Base-by-base conservation (phyloP, 345 rosid species). In the Physaria fendleri region DNA sequence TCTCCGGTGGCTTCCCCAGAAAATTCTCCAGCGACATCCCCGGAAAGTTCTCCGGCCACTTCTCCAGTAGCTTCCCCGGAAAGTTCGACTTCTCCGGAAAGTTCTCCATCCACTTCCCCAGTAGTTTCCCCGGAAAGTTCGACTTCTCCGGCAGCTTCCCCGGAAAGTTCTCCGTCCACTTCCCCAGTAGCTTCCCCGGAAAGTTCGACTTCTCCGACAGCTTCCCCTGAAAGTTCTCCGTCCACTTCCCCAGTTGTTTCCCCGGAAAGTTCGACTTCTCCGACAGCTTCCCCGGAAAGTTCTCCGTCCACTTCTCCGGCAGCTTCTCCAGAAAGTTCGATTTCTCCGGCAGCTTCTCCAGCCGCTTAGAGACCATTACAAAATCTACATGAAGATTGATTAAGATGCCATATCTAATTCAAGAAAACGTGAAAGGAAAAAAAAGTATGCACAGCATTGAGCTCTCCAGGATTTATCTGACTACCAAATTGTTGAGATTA, bases 401-500 rank as follows among this genome's bases (percentile, higher is more conserved):
- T 54, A 35, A 54, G 60, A 65, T 59, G 16, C 2, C 15, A 39
- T 41, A 33, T 60, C 17, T 44, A 52, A 25, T 60, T 52, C 49
- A 60, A 24, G 24, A 40, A 33, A 33, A 59, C 21, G 23, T 49
- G 50, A 15, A 50, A 25, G 20, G 9, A 16, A 6, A 14, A 15
- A 49, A 40, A 59, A 6, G 8, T 14, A 16, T 68, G 72, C 47
- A 42, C 54, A 17, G 27, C 20, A 33, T 51, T 39, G 44, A 56
- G 43, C 34, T 37, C 0, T 66, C 30, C 45, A 66, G 59, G 46
- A 33, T 13, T 13, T 12, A 48, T 49, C 39, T 16, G 21, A 51
- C 41, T 68, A 11, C 33, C 55, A 68, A 59, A 68, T 52, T 68
- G 66, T 68, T 68, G 67, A 52, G 63, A 39, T 39, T 60, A 30